Percentiles rank a stretch among this genome's conserved stretches.
phyloP scores from a whole-genome alignment of 2,329 filamentous ascomycete species.

The Fusarium sp. region DNA sequence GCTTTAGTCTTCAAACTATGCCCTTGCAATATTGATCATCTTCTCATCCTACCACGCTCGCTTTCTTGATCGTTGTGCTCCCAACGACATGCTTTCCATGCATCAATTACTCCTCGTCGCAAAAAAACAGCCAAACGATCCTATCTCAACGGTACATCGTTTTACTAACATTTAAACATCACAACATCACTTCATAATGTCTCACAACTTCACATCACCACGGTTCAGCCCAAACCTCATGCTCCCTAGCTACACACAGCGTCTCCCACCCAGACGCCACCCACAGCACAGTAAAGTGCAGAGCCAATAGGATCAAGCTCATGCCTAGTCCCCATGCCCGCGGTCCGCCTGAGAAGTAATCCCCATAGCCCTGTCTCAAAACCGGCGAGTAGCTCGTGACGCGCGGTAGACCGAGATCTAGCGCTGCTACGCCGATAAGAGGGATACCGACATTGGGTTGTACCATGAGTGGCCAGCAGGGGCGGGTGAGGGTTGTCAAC shows the following conservation, averaged over 20 bases:
- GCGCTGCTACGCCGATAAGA: conserved; percentile 76
- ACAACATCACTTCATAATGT: conserved; percentile 1
- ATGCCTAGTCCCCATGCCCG: conserved; percentile 52
- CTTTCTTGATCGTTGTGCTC: neutral
- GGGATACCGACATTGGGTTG: conserved; percentile 76
- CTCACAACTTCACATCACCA: conserved; percentile 46
- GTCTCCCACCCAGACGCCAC: conserved; percentile 53
- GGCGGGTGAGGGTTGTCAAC: conserved; percentile 73
- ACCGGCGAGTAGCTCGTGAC: conserved; percentile 21
- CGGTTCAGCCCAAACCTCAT: conserved; percentile 50
- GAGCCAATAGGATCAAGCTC: conserved; percentile 52
- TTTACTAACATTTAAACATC: conserved; percentile 1
- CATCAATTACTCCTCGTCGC: neutral
- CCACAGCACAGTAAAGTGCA: conserved; percentile 57
- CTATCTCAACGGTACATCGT: neutral
- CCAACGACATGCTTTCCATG: neutral
- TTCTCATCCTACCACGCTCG: too few species aligned
- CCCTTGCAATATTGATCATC: neutral
- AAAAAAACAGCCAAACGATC: too few species aligned
- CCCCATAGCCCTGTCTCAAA: conserved; percentile 29
- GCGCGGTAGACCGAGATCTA: conserved; percentile 70
- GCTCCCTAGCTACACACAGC: conserved; percentile 51
- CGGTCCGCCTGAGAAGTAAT: conserved; percentile 31
- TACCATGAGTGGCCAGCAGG: conserved; percentile 81
- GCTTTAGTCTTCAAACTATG: neutral